phyloP scores from a whole-genome alignment of 1,284 basidiomycete species.

The Kwoniella shivajii region DNA sequence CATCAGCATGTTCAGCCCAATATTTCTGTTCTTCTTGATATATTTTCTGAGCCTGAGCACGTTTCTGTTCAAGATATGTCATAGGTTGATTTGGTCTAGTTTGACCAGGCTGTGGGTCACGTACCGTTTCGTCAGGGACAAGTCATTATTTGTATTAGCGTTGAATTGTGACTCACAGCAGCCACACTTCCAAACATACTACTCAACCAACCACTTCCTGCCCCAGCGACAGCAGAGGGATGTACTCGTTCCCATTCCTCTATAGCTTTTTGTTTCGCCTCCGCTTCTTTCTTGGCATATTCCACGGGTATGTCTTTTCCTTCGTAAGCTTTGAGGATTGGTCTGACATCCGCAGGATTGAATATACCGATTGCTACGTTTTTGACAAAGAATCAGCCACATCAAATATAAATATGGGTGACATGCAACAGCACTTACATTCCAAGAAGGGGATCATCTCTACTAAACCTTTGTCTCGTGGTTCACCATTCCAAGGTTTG shows the following conservation, averaged over 20 bases:
- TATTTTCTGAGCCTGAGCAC: conserved; percentile 77
- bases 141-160: not conserved
- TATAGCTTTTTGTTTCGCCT: conserved; percentile 72
- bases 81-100: conserved; percentile 59
- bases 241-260: conserved; percentile 78
- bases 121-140: no score
- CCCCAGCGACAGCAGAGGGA: conserved; percentile 44
- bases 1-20: conserved; percentile 75
- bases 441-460: conserved; percentile 96
- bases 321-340: conserved; percentile 78
- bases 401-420: not conserved
- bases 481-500: conserved; percentile 83
- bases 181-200: conserved; percentile 62
- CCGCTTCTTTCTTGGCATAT: conserved; percentile 83
- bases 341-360: conserved; percentile 80
- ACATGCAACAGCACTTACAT: conserved; percentile 62
- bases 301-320: conserved; percentile 87
- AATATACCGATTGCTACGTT: conserved; percentile 81
- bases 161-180: conserved; percentile 40
- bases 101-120: conserved; percentile 30
- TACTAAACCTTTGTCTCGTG: conserved; percentile 76
- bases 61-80: conserved; percentile 88
- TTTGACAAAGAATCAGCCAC: not conserved
- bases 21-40: conserved; percentile 89
- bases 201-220: conserved; percentile 57